phyloP scores from a whole-genome alignment of 108 stramenopile species.

The Schizochytrium sp. region DNA sequence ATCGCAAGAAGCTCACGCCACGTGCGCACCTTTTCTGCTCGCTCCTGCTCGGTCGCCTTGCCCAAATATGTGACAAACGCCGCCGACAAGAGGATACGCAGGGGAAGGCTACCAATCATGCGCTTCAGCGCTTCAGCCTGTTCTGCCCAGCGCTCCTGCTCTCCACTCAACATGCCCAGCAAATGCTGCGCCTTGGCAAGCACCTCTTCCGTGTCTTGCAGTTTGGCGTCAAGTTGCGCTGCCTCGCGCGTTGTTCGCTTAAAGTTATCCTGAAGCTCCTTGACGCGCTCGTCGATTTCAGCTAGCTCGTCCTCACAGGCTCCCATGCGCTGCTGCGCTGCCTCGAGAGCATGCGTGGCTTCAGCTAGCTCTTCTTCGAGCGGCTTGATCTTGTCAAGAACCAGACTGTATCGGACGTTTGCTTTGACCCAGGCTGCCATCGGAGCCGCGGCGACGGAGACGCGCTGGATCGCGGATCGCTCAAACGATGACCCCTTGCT shows the following conservation, averaged over 20 bases:
- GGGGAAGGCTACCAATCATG: conserved; percentile 32
- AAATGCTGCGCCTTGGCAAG: conserved; percentile 44
- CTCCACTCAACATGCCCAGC: conserved; percentile 47
- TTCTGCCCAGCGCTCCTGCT: conserved; percentile 39
- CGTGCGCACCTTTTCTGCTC: not conserved
- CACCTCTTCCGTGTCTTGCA: conserved; percentile 43
- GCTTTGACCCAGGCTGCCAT: conserved; percentile 58
- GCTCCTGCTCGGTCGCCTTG: conserved; percentile 24
- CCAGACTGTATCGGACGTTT: conserved; percentile 46
- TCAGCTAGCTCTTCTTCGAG: conserved; percentile 41
- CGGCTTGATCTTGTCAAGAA: conserved; percentile 52
- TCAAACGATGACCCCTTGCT: conserved; percentile 47
- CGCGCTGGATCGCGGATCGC: conserved; percentile 41
- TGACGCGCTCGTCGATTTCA: conserved; percentile 42
- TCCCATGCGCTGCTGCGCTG: conserved; percentile 29
- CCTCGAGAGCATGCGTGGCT: conserved; percentile 35
- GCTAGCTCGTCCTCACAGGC: conserved; percentile 47
- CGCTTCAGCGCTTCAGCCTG: conserved; percentile 26
- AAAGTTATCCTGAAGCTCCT: conserved; percentile 40
- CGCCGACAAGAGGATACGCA: conserved; percentile 43
- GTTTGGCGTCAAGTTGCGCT: conserved; percentile 32
- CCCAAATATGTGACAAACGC: conserved; percentile 50
- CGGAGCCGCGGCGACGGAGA: conserved; percentile 52
- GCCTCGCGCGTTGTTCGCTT: conserved; percentile 45
- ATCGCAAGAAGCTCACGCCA: conserved; percentile 24